Evolutionary conservation across 2,329 filamentous ascomycete genomes (phyloP), one percentile per base, ranked within the genome.

Genomic region (Penicillium sp.): DNA sequence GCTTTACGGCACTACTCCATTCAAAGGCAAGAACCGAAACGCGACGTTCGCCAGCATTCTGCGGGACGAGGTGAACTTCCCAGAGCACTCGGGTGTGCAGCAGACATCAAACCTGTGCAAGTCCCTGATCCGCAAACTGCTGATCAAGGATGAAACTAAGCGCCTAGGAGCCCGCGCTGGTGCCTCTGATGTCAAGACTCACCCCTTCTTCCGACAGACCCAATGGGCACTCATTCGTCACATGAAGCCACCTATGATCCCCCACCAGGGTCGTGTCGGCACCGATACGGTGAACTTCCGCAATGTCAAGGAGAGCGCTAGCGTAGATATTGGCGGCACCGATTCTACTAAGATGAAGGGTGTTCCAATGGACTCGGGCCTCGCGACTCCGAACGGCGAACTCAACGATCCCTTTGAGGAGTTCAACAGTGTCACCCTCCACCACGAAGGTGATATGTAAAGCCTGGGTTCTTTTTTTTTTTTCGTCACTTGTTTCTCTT

Each of bases 1-100:
- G 94, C 82, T 99, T 37, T 99, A 93, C 78, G 94, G 94, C 55
- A 99, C 93, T 0, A 99, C 94, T 0, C 94, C 94, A 1, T 99
- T 99, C 84, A 99, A 99, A 81, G 94, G 94, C 67, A 97, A 99
- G 85, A 99, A 97, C 77, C 86, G 94, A 40, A 99, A 97, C 69
- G 92, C 93, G 15, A 99, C 94, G 0, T 99, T 99, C 79, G 93
- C 93, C 60, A 99, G 97, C 73, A 99, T 99, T 66, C 77, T 99
- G 62, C 84, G 93, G 53, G 94, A 99, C 74, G 94, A 99, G 65
- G 94, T 97, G 60, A 90, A 91, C 6, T 99, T 99, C 77, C 93
- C 94, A 0, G 94, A 99, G 69, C 89, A 94, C 66, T 85, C 88
- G 29, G 89, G 90, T 35, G 83, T 87, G 25, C 91, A 92, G 6